phyloP scores from a whole-genome alignment of 805 yeast genomes.

The Sugiyamaella americana region DNA sequence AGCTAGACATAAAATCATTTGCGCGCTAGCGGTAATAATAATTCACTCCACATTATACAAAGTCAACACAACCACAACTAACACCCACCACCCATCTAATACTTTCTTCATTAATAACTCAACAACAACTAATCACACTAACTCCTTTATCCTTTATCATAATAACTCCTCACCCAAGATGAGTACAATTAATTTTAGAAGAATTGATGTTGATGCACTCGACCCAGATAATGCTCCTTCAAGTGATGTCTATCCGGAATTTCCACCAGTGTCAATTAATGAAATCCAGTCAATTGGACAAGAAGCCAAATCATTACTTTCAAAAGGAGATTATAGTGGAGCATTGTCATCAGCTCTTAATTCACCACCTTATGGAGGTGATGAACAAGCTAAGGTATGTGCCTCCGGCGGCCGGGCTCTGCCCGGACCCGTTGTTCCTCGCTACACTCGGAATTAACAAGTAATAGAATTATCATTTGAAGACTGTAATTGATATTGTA shows the following conservation, averaged over 20 bases:
- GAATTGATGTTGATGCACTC: constrained; percentile 86
- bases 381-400: constrained; percentile 45
- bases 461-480: constrained; percentile 41
- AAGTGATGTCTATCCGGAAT: constrained; percentile 56
- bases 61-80: too few relatives aligned
- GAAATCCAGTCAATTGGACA: constrained; percentile 52
- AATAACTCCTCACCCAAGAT: too few relatives aligned
- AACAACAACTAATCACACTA: too few relatives aligned
- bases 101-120: too few relatives aligned
- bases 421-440: too few relatives aligned
- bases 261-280: constrained; percentile 42
- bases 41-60: too few relatives aligned
- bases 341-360: constrained; percentile 61
- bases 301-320: constrained; percentile 54
- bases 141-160: too few relatives aligned
- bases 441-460: too few relatives aligned
- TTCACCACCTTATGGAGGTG: constrained; percentile 80
- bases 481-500: constrained; percentile 63
- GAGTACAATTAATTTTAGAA: constrained; percentile 40
- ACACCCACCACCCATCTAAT: too few relatives aligned
- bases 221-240: constrained; percentile 71
- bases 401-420: too few relatives aligned
- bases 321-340: constrained; percentile 64
- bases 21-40: too few relatives aligned
- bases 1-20: too few relatives aligned